Evolutionary conservation across 164 flowering plant genomes (phyloP).

Genomic region (Hamamelis virginiana): DNA sequence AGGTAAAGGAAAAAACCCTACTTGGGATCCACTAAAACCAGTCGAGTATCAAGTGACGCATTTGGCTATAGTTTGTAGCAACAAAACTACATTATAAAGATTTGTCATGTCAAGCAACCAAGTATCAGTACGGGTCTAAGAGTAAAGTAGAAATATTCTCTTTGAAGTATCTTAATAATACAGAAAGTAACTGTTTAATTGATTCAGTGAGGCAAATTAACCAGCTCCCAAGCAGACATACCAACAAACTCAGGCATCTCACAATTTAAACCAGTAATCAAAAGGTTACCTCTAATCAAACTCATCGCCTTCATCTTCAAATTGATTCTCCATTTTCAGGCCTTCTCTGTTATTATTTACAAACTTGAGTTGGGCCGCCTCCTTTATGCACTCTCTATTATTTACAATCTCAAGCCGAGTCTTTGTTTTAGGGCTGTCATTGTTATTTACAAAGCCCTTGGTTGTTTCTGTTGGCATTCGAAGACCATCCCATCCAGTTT

Average conservation of each 20-base stretch:
- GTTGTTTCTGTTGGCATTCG: slow-evolving; percentile 25
- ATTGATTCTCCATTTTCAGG: slow-evolving; percentile 39
- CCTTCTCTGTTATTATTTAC: slow-evolving; percentile 47
- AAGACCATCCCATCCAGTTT: slow-evolving; percentile 32
- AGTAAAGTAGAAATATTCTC: too few species aligned
- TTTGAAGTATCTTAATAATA: too few species aligned
- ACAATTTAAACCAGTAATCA: not conserved
- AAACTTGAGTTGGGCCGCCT: slow-evolving; percentile 38
- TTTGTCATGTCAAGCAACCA: too few species aligned
- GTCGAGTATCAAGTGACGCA: too few species aligned
- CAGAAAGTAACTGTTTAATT: not conserved
- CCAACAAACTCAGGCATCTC: not conserved
- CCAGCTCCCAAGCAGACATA: not conserved
- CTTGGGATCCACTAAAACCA: too few species aligned
- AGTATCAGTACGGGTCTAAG: too few species aligned
- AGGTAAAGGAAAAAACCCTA: too few species aligned
- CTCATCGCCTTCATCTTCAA: slow-evolving; percentile 35
- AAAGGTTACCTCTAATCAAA: slow-evolving; percentile 45
- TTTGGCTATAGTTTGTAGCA: too few species aligned
- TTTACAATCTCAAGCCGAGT: slow-evolving; percentile 49
- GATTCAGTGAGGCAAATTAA: not conserved
- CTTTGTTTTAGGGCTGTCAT: slow-evolving; percentile 27
- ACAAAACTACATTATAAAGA: too few species aligned
- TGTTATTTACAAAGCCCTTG: slow-evolving; percentile 51
- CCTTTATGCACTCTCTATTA: slow-evolving; percentile 39